Evolutionary conservation across 352 stramenopile genomes (phyloP).

Genomic region (Pythium oligandrum): DNA sequence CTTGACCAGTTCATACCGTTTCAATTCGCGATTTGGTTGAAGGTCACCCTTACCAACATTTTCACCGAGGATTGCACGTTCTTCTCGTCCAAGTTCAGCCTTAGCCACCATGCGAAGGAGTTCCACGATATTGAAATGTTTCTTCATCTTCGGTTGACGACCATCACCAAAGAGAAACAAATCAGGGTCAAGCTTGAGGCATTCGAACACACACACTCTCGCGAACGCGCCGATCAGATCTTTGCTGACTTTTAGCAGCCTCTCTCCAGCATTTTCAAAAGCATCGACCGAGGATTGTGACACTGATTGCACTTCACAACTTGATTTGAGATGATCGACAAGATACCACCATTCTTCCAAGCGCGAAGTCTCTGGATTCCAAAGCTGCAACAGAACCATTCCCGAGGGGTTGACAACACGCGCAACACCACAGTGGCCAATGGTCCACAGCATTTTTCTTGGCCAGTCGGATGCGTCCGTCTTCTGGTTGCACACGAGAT

Average conservation of each 20-base stretch:
- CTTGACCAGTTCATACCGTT: constrained; percentile 24
- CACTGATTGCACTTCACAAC: constrained; percentile 12
- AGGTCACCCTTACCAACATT: background rate
- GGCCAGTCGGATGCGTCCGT: constrained; percentile 36
- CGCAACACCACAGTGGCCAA: constrained; percentile 49
- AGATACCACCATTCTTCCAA: constrained; percentile 73
- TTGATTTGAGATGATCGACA: constrained; percentile 40
- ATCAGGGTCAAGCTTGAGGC: constrained; percentile 52
- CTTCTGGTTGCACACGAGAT: constrained; percentile 36
- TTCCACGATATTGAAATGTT: constrained; percentile 47
- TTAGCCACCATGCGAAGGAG: constrained; percentile 45
- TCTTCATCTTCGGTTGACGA: constrained; percentile 12
- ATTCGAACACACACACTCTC: constrained; percentile 54
- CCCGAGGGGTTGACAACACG: constrained; percentile 42
- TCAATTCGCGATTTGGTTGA: background rate
- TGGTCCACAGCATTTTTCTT: constrained; percentile 57
- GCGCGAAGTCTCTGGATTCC: constrained; percentile 38
- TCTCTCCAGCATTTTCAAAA: constrained; percentile 29
- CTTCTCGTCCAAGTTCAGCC: constrained; percentile 48
- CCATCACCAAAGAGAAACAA: constrained; percentile 34
- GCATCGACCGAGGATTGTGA: constrained; percentile 37
- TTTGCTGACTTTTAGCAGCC: constrained; percentile 33
- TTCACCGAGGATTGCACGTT: constrained; percentile 27
- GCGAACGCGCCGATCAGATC: constrained; percentile 54
- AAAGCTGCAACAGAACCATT: constrained; percentile 60